Evolutionary conservation across 768 basidiomycete genomes (phyloP), one percentile per base, ranked within the genome.

Genomic region (Dacryopinax spathularia): DNA sequence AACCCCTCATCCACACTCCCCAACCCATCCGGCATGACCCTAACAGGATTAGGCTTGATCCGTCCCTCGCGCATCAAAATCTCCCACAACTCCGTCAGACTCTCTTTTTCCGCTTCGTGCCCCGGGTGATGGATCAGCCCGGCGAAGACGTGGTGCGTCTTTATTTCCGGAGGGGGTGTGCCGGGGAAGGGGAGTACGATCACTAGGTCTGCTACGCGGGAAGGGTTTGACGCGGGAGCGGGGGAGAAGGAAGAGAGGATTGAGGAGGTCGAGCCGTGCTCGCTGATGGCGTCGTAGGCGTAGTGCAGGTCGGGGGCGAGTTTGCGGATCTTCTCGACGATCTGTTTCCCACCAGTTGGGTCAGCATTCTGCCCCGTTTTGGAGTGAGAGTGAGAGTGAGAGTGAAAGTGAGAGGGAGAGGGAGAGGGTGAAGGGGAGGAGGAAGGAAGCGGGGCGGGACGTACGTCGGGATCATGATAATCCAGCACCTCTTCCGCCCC

Each of bases 401-500:
- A n/a, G n/a, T n/a, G n/a, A n/a, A n/a, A n/a, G n/a, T n/a, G n/a
- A n/a, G n/a, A n/a, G n/a, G n/a, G n/a, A n/a, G n/a, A n/a, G n/a
- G n/a, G n/a, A n/a, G n/a, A n/a, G n/a, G n/a, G n/a, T n/a, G n/a
- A n/a, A n/a, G n/a, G n/a, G n/a, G n/a, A n/a, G 9, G 13, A 31
- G 25, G 9, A 31, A 56, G 9, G 13, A 31, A n/a, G n/a, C n/a
- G n/a, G n/a, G n/a, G n/a, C n/a, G 13, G 18, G 7, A 56, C 48
- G 22, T 7, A 61, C 64, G 33, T 43, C 41, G 18, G 65, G 44
- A 64, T 68, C 66, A 13, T 56, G 66, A 44, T 71, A 69, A 65
- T 74, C 70, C 37, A 72, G 63, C 16, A 75, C 75, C 12, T 68
- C 70, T 48, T 74, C 70, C 9, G 78, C 77, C 7, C 77, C 72